These are phyloP conservation scores for Coccomyxa sp. DNA, from an alignment of 139 green algal species.

Conservation along the genomic window DNA sequence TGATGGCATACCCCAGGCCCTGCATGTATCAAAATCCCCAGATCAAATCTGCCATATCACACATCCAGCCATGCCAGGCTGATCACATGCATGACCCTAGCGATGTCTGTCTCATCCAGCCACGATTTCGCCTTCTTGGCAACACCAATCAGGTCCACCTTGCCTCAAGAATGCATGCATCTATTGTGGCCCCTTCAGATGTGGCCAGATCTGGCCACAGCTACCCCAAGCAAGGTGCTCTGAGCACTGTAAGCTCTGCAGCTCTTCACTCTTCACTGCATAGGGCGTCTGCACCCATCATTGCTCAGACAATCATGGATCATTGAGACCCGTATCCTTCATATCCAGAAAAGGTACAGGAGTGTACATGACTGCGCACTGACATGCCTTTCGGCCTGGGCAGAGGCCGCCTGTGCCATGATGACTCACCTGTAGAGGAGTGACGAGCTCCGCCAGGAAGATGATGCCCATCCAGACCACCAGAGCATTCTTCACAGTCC, in stretches of 20 bases:
- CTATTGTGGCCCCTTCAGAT: background rate
- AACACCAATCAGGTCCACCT: background rate
- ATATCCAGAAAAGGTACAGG: too few relatives aligned
- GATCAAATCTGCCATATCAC: background rate
- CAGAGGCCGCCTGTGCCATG: background rate
- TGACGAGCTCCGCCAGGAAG: slow-evolving; percentile 69
- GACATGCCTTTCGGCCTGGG: background rate
- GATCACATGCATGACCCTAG: too few relatives aligned
- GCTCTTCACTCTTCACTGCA: too few relatives aligned
- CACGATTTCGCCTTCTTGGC: background rate
- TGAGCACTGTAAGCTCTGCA: background rate
- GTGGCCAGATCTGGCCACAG: background rate
- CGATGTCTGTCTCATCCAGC: background rate
- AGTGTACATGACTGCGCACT: background rate
- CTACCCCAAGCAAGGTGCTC: background rate
- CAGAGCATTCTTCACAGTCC: slow-evolving; percentile 81
- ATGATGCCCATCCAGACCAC: slow-evolving; percentile 72
- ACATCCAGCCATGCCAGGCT: background rate
- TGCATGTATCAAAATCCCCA: slow-evolving; percentile 20
- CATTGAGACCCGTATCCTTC: too few relatives aligned
- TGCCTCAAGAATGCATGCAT: background rate
- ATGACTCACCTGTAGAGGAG: slow-evolving; percentile 34
- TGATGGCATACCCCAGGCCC: slow-evolving; percentile 59
- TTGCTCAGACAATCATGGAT: too few relatives aligned
- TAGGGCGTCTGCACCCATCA: too few relatives aligned